Evolutionary conservation across 2,329 filamentous ascomycete genomes (phyloP), one percentile per base, ranked within the genome.

Genomic region (Coniella vitis): DNA sequence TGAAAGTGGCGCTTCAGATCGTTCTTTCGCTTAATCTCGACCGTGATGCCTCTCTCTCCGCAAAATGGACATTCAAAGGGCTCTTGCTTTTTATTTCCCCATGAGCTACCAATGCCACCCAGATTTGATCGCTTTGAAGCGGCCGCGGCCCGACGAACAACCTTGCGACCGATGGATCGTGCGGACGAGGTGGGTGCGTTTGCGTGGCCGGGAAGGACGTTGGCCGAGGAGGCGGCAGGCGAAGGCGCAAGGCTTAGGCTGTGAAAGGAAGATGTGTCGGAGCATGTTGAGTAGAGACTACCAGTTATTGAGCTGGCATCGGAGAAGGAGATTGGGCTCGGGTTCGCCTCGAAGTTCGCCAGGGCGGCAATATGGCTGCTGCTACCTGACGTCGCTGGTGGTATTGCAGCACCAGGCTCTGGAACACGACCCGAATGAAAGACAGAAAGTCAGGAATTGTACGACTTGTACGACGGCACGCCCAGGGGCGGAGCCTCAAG

Each of bases 1-100:
- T 72, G 69, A 31, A 74, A 71, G 46, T 74, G 72, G 12, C 72
- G 67, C 56, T 73, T 73, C 41, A 74, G 59, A 49, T 74, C 72
- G 51, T 73, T 72, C 54, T 72, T 71, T 12, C 71, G 67, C 5
- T 68, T 70, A 52, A 69, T 72, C 4, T 69, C 69, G 40, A 54
- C 52, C 4, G 49, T 70, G 67, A 45, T 63, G 55, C 45, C 72
- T 47, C 65, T 65, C 54, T 73, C 70, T 34, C 63, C 63, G 55
- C 70, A 73, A 47, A 72, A 71, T 9, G 62, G 60, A 48, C 63
- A 66, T 48, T 66, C 52, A 34, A 52, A 54, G 9, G 52, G 48
- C 22, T 51, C 52, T 25, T 48, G 42, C 46, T 54, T 54, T 31
- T 54, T 54, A 39, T 47, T 50, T 5, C 51, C 51, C 51, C 51